A percentile compares a stretch with the other conserved stretches of the same genome.
Evolutionary conservation across 805 yeast genomes (phyloP).

Genomic region (Yamadazyma phyllophila): DNA sequence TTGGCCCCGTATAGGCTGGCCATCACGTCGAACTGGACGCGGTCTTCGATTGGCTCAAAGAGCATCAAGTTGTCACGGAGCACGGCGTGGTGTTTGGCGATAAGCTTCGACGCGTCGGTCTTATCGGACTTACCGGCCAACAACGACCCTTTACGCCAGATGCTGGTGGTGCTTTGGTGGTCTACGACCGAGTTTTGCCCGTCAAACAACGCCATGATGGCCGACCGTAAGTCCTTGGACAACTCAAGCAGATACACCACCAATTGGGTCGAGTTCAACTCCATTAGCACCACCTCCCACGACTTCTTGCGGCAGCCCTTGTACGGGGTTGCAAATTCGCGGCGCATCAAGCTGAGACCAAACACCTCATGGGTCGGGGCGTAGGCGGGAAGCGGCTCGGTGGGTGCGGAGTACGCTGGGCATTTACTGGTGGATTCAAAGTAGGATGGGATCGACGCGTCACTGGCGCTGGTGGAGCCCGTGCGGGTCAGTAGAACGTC

Average conservation of each 20-base stretch:
- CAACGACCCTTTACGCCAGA: neutral
- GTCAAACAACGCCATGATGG: conserved; percentile 31
- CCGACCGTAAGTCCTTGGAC: conserved; percentile 18
- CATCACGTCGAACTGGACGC: conserved; percentile 14
- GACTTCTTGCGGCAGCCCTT: conserved; percentile 22
- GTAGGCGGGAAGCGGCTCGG: conserved; percentile 30
- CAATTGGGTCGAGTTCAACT: conserved; percentile 40
- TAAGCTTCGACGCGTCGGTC: neutral
- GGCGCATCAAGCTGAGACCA: conserved; percentile 33
- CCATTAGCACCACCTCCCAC: conserved; percentile 39
- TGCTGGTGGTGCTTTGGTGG: neutral
- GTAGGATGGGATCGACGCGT: conserved; percentile 7
- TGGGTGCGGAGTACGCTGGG: conserved; percentile 23
- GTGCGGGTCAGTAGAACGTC: neutral
- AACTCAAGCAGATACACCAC: conserved; percentile 27
- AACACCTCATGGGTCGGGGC: conserved; percentile 29
- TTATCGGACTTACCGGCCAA: conserved; percentile 12
- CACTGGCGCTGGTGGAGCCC: conserved; percentile 1
- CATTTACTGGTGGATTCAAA: conserved; percentile 5
- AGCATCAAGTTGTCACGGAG: conserved; percentile 31
- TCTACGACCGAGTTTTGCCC: conserved; percentile 9
- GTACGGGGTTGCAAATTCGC: conserved; percentile 40
- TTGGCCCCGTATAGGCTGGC: neutral
- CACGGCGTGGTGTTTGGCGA: conserved; percentile 19
- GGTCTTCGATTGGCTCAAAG: conserved; percentile 35